phyloP scores from a whole-genome alignment of 192 early-diverging fungal genomes.

The Coemansia sp. region DNA sequence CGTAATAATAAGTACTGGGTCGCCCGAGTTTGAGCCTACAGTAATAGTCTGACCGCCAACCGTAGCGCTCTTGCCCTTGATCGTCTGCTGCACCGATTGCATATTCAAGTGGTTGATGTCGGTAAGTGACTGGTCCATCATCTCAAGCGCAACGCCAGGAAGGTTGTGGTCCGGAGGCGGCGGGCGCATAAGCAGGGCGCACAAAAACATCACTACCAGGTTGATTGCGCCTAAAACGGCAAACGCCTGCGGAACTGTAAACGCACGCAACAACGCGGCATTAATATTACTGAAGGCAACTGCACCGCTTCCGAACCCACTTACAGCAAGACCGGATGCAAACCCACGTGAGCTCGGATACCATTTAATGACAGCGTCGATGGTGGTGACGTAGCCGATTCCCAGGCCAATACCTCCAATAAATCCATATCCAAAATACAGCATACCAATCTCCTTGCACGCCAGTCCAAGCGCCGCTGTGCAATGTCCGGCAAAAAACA shows the following conservation, averaged over 20 bases:
- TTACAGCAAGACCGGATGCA: slow-evolving; percentile 73
- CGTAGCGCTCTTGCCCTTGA: slow-evolving; percentile 47
- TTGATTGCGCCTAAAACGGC: slow-evolving; percentile 63
- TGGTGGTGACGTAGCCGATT: slow-evolving; percentile 72
- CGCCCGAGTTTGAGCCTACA: slow-evolving; percentile 53
- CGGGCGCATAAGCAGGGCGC: slow-evolving; percentile 60
- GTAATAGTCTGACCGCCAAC: slow-evolving; percentile 53
- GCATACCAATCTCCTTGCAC: slow-evolving; percentile 58
- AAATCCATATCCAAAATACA: slow-evolving; percentile 74
- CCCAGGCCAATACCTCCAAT: slow-evolving; percentile 71
- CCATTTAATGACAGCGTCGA: slow-evolving; percentile 77
- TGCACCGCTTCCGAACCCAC: slow-evolving; percentile 74
- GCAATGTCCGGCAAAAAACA: slow-evolving; percentile 72
- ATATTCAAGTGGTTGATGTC: slow-evolving; percentile 33
- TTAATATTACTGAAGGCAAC: slow-evolving; percentile 70
- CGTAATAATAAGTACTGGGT: slow-evolving; percentile 56
- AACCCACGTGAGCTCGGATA: slow-evolving; percentile 74
- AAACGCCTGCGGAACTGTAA: slow-evolving; percentile 66
- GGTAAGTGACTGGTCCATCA: slow-evolving; percentile 42
- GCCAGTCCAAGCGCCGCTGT: slow-evolving; percentile 62
- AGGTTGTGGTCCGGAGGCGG: slow-evolving; percentile 61
- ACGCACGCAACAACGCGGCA: slow-evolving; percentile 47
- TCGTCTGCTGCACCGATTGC: slow-evolving; percentile 40
- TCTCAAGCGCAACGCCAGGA: slow-evolving; percentile 58
- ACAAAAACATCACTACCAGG: slow-evolving; percentile 63